These are phyloP conservation scores for Beta macrorhiza DNA, from an alignment of 179 eudicot species.

Conservation along the genomic window DNA sequence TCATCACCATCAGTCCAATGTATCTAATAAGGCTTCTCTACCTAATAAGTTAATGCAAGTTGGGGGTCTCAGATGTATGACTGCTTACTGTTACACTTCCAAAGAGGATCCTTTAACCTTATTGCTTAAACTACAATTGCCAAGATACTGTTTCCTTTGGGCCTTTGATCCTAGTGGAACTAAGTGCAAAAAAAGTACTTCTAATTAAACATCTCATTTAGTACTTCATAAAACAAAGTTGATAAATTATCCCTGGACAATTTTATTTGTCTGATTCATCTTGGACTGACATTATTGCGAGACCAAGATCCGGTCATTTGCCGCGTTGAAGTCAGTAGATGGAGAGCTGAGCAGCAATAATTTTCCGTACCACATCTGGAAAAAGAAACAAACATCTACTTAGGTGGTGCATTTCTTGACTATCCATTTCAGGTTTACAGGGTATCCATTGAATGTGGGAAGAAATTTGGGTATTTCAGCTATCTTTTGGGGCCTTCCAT, in stretches of 20 bases:
- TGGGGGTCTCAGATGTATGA: not conserved
- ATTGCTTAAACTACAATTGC: not conserved
- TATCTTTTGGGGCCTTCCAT: not conserved
- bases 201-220: not conserved
- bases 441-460: not conserved
- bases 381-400: not conserved
- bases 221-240: not conserved
- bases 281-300: not conserved
- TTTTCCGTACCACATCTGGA: not conserved
- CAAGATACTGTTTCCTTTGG: not conserved
- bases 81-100: not conserved
- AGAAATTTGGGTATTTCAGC: not conserved
- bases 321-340: not conserved
- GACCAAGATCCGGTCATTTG: not conserved
- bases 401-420: not conserved
- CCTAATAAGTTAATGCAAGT: not conserved
- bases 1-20: not conserved
- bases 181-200: not conserved
- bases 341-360: not conserved
- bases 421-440: not conserved
- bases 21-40: not conserved
- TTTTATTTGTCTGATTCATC: not conserved
- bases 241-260: not conserved
- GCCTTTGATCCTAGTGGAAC: not conserved
- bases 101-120: not conserved